Conservation (phyloP, 139 green algal species). For the Picochlorum sp. region DNA sequence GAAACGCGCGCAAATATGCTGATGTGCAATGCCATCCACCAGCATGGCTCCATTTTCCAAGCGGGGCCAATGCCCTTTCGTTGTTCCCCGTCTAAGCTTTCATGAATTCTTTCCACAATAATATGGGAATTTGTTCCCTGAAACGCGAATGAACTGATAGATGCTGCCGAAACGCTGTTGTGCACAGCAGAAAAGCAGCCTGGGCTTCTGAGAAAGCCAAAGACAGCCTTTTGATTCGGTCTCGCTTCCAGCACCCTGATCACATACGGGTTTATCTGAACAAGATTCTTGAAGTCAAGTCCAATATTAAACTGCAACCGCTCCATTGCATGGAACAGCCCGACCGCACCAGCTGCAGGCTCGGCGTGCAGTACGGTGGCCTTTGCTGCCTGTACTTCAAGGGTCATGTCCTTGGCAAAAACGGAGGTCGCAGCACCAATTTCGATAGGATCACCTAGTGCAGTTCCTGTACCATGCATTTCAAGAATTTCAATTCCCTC, state of each 20-base stretch:
- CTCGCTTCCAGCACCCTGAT: slow-evolving; percentile 8
- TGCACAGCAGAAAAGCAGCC: neutral
- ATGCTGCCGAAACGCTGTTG: neutral
- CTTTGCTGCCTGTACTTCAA: slow-evolving; percentile 54
- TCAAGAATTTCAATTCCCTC: slow-evolving; percentile 38
- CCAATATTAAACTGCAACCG: slow-evolving; percentile 1
- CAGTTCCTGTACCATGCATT: slow-evolving; percentile 73
- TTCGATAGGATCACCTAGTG: slow-evolving; percentile 81
- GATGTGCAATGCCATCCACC: too few relatives aligned
- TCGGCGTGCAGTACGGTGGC: slow-evolving; percentile 66
- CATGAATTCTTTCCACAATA: neutral
- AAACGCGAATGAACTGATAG: slow-evolving; percentile 75
- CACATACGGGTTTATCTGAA: slow-evolving; percentile 54
- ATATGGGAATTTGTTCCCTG: slow-evolving; percentile 55
- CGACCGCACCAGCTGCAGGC: slow-evolving; percentile 62
- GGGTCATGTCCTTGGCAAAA: neutral
- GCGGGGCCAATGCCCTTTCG: too few relatives aligned
- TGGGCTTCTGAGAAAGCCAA: neutral
- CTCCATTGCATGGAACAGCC: slow-evolving; percentile 14
- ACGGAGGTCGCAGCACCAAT: slow-evolving; percentile 49
- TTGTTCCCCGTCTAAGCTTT: too few relatives aligned
- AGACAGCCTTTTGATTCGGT: too few relatives aligned
- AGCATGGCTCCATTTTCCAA: too few relatives aligned
- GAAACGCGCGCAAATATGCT: too few relatives aligned
- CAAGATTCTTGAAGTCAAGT: slow-evolving; percentile 52